These are phyloP conservation scores for Medicago arabica DNA, from an alignment of 306 rosid genomes.

Conservation along the genomic window DNA sequence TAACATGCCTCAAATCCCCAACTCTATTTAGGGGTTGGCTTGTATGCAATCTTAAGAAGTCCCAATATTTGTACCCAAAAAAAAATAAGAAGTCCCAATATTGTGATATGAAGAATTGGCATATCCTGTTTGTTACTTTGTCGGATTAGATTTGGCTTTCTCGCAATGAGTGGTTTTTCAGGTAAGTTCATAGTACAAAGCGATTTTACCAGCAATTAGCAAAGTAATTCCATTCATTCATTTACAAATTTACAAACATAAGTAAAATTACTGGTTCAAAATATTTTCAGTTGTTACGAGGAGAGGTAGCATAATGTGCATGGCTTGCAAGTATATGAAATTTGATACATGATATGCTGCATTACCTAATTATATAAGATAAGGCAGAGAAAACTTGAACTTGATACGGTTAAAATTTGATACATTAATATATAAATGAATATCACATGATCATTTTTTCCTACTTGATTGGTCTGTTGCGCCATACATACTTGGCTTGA, in stretches of 20 bases:
- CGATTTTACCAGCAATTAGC: background rate
- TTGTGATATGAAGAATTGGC: too few relatives aligned
- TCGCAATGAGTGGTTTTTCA: too few relatives aligned
- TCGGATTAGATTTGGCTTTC: too few relatives aligned
- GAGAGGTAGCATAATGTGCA: background rate
- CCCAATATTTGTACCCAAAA: too few relatives aligned
- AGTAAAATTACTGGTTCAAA: background rate
- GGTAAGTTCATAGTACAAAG: too few relatives aligned
- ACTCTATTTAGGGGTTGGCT: too few relatives aligned
- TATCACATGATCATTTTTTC: background rate
- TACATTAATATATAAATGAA: slow-evolving; percentile 6
- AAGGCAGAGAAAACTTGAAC: background rate
- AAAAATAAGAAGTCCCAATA: too few relatives aligned
- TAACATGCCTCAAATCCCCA: too few relatives aligned
- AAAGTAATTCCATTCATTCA: too few relatives aligned
- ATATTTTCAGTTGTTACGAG: background rate
- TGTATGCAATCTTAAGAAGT: too few relatives aligned
- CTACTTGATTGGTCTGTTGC: slow-evolving; percentile 41
- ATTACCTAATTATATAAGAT: too few relatives aligned
- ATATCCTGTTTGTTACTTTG: too few relatives aligned
- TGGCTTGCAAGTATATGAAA: background rate
- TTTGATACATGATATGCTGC: background rate
- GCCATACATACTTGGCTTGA: slow-evolving; percentile 66
- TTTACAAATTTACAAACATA: background rate
- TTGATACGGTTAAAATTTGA: background rate